phyloP scores from a whole-genome alignment of 768 basidiomycete genomes.

The Tulasnella sp. region DNA sequence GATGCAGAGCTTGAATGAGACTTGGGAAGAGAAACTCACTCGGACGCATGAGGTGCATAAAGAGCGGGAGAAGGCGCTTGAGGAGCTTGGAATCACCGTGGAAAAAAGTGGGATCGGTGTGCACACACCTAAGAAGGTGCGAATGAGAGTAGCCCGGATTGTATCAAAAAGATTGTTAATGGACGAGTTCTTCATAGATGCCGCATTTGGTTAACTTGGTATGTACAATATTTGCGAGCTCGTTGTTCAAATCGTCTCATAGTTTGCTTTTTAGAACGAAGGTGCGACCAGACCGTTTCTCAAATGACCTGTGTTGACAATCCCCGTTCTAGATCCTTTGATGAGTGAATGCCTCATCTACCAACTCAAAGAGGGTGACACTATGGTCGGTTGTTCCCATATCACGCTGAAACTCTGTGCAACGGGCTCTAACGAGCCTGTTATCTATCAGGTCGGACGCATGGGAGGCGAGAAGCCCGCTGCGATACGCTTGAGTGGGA shows the following conservation, averaged over 20 bases:
- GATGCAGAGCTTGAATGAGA: conserved; percentile 87
- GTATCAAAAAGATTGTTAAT: neutral
- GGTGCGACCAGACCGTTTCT: conserved; percentile 31
- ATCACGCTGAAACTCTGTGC: neutral
- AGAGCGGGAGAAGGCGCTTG: conserved; percentile 93
- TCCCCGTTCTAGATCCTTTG: conserved; percentile 55
- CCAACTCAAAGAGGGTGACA: conserved; percentile 78
- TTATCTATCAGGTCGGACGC: conserved; percentile 59
- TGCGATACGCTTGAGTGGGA: conserved; percentile 85
- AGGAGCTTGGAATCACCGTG: conserved; percentile 94
- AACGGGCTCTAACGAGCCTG: neutral
- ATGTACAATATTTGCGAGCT: conserved; percentile 26
- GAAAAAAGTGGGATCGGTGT: conserved; percentile 96
- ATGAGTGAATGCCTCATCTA: conserved; percentile 95
- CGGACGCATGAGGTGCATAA: conserved; percentile 91
- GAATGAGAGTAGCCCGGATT: neutral
- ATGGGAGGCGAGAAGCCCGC: conserved; percentile 70
- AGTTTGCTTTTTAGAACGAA: conserved; percentile 51
- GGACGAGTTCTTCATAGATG: conserved; percentile 43
- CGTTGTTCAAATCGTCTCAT: neutral
- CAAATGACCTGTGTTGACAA: conserved; percentile 12
- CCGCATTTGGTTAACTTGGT: conserved; percentile 90
- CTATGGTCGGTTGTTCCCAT: conserved; percentile 42
- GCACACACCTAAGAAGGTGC: conserved; percentile 89
- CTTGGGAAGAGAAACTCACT: conserved; percentile 89